Base-by-base conservation (phyloP, 192 early-diverging fungal species). In the Rhizophagus clarus region DNA sequence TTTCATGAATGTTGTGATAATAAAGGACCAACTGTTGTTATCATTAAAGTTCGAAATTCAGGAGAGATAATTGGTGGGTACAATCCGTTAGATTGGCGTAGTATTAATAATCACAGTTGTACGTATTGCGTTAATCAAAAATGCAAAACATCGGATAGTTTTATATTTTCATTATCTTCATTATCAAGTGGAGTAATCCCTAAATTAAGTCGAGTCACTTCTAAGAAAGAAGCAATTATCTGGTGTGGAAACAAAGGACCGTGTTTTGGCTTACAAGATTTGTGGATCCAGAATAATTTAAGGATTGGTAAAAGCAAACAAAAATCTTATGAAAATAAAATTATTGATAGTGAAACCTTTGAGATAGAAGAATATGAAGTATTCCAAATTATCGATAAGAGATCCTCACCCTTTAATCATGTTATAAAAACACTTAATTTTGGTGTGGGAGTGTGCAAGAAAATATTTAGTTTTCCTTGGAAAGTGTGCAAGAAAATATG, bases 311-410 rank as follows among this genome's bases (percentile, higher is more conserved):
- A 40, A 40, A 40, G 37, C 37, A 40, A 8, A 9, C 34, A 42
- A 72, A 26, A 22, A 14, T 40, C 29, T n/a, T 72, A 72, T 8
- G 20, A 72, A 72, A 24, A 40, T 3, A 47, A 40, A 40, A 47
- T 72, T 42, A 72, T n/a, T 24, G 1, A 72, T 72, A 72, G 7
- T 0, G n/a, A 72, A 47, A 24, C 0, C 11, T 72, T 72, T 40
- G 22, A 72, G 0, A 22, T 49, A 7, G 42, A 29, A 49, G 71
- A 72, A n/a, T 72, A 42, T 49, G 71, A 72, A 72, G 71, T 72
- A 6, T 72, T 72, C 31, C 66, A 68, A 68, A 31, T 68, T 26
- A 26, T 51, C 4, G 17, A 20, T 8, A 20, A 40, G 37, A 40
- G 5, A 40, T 7, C 5, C 37, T 40, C 6, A 40, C 8, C 6